Base-by-base conservation (phyloP, 2,329 filamentous ascomycete species). In the Aureobasidium zeae region DNA sequence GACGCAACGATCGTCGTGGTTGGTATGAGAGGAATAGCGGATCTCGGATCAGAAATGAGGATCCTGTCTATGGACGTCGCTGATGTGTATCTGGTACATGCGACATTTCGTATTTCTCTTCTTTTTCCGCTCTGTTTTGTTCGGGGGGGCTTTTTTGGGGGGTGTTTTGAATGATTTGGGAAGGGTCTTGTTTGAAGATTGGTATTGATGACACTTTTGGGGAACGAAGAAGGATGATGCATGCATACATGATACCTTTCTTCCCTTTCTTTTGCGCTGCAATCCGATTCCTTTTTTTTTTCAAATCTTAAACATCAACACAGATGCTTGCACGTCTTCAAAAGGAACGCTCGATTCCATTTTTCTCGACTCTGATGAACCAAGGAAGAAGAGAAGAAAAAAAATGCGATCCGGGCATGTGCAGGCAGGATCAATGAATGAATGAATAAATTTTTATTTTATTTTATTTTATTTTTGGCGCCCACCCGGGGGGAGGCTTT, bases 61-160 rank as follows among this genome's bases (percentile, higher is more conserved):
- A 62, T 52, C 55, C 58, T 26, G 54, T 63, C 15, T 63, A 55
- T 54, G 61, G 61, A 13, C 49, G 61, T 46, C 52, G 60, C 32
- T 63, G 57, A 58, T 28, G n/a, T 20, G 30, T 10, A n/a, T 16
- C 20, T 25, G 21, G n/a, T n/a, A n/a, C n/a, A 28, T 20, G 11
- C 21, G 12, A 17, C 13, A 42, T 43, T 43, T 43, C 39, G 39
- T 43, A 43, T 43, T 43, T 34, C 24, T 43, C 20, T 34, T 34
- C 39, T 15, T 5, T 30, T 30, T 28, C 20, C 6, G 9, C 5
- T 10, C 20, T 1, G 16, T 12, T 7, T 15, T 22, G 2, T 22
- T 28, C 5, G 7, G 28, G 29, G 17, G 13, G 31, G 15, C 20
- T 3, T 24, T 25, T 25, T 25, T 25, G 22, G 22, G 11, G 37